Evolutionary conservation across 1,139 yeast genomes (phyloP), one percentile per base, ranked within the genome.

Genomic region (Candida sp.): DNA sequence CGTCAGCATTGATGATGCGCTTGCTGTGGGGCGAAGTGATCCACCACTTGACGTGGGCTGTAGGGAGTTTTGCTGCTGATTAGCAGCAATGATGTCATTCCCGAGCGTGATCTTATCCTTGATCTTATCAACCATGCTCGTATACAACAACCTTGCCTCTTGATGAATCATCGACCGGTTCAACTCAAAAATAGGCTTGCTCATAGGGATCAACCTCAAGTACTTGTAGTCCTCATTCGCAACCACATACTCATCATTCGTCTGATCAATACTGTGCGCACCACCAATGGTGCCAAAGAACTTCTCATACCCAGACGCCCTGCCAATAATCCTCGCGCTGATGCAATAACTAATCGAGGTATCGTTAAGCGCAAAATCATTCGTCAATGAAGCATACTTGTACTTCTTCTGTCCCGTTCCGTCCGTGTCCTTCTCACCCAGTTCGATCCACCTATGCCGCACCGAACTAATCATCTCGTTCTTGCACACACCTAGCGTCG

Each of bases 301-400:
- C 22, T 49, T 55, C 42, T 60, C 63, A 58, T 72, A 71, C 17
- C 67, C 69, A 3, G 70, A 63, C 4, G 72, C 67, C 49, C 66
- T 66, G 2, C 78, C 78, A 39, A 75, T 69, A 31, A 74, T 61
- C 42, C 77, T 59, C 2, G 77, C 77, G 60, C 70, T 68, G 6
- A 75, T 67, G 44, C 70, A 63, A 55, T 73, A 75, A 49, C 71
- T 66, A 8, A 75, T 63, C 5, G 73, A 65, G 3, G 72, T 61
- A 49, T 70, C 75, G 1, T 61, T 54, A 50, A 72, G 67, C 8
- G 70, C 59, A 54, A 70, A 68, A 54, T 75, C 80, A 44, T 68
- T 61, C 5, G 69, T 61, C 30, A 56, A 50, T 6, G 71, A 62
- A 1, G 69, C 66, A 49, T 67, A 68, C 39, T 56, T 61, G 23